Evolutionary conservation across 2,329 filamentous ascomycete species (phyloP).

Genomic region (Zarea fungicola): DNA sequence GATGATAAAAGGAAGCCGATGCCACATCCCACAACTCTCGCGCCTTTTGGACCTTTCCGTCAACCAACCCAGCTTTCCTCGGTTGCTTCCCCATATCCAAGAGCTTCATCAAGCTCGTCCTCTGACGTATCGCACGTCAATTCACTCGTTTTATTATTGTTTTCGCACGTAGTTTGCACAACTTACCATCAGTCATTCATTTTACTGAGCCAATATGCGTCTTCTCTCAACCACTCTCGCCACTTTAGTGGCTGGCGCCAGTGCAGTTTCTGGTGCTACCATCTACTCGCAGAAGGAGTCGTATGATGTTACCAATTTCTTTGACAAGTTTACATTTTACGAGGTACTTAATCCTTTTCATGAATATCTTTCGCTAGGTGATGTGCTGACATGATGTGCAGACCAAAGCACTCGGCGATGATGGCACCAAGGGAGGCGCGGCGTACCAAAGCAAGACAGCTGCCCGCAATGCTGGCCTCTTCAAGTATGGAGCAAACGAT

Average conservation of each 20-base stretch:
- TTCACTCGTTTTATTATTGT: constrained; percentile 2
- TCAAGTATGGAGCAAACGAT: constrained; percentile 26
- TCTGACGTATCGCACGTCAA: constrained; percentile 13
- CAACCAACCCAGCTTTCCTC: neutral
- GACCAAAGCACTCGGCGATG: constrained; percentile 26
- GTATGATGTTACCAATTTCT: constrained; percentile 34
- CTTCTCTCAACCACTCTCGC: neutral
- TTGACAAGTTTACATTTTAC: constrained; percentile 42
- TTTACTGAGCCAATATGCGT: constrained; percentile 2
- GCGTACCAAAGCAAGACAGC: constrained; percentile 38
- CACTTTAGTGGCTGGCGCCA: constrained; percentile 1
- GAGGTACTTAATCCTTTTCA: constrained; percentile 23
- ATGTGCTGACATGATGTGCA: neutral
- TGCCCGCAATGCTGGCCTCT: constrained; percentile 31
- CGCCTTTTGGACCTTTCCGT: neutral
- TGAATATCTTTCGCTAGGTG: neutral
- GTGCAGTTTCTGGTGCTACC: constrained; percentile 3
- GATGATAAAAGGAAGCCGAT: neutral
- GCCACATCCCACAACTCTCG: neutral
- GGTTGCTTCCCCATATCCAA: neutral
- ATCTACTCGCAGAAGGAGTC: constrained; percentile 3
- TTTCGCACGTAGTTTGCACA: no score
- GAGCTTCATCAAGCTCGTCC: constrained; percentile 9
- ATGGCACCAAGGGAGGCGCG: constrained; percentile 63
- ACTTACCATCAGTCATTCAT: neutral